Base-by-base conservation (phyloP, 1,284 basidiomycete species). In the Tilletia horrida region DNA sequence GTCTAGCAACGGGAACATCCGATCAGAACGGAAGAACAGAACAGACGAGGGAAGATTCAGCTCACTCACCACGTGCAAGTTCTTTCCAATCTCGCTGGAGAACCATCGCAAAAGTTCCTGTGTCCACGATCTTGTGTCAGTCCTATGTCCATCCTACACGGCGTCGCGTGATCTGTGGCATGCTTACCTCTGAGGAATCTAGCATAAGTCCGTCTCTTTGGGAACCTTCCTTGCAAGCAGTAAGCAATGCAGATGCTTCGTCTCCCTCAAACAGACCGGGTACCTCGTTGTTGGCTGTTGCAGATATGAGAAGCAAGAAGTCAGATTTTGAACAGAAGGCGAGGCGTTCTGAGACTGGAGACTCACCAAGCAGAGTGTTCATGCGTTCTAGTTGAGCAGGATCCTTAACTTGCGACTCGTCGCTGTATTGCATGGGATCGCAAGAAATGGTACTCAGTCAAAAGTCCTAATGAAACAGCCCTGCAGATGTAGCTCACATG, bases 381-480 rank as follows among this genome's bases (percentile, higher is more conserved):
- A 99, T 97, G 42, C 96, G 88, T 82, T 99, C 96, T 70, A 99
- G 85, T 86, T 98, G 97, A 66, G 96, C 96, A 4, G 96, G 93
- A 82, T 98, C 95, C 45, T 97, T 89, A 31, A 98, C 94, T 78
- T 99, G 98, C 0, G 93, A 96, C 83, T 99, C 96, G 83, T 99
- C 96, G 52, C 55, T 59, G 48, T 64, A 14, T 43, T n/a, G 11
- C 35, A 40, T 11, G 35, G 4, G 6, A 40, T 6, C 35, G 11
- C 8, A 35, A 2, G 23, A 35, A 16, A 6, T 42, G 25, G 42
- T 29, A 13, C 23, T 18, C 23, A 18, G 57, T 16, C 9, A 14
- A 35, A 35, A 25, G 35, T 14, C 13, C 11, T 40, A 4, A 40
- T 40, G 35, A 11, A 40, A 40, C 11, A 40, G 35, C 35, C 35